Evolutionary conservation across 805 yeast genomes (phyloP).

Genomic region (Ogataea pilisensis): DNA sequence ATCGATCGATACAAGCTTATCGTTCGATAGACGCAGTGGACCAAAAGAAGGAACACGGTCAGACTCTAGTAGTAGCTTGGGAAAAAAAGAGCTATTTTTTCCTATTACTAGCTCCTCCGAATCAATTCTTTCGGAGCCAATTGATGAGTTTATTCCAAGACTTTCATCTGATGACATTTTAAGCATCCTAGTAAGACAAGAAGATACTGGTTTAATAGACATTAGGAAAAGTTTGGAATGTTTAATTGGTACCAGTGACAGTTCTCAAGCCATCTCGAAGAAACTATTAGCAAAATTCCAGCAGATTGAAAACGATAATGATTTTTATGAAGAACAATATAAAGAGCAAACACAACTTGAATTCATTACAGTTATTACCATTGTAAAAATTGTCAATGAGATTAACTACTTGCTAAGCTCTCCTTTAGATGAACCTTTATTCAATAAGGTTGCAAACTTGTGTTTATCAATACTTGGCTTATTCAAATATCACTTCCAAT

Average conservation of each 20-base stretch:
- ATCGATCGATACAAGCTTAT: conserved; percentile 1
- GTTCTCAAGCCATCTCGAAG: no score
- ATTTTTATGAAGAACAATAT: not conserved
- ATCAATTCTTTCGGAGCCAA: not conserved
- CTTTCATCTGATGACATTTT: conserved; percentile 9
- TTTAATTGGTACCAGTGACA: conserved; percentile 6
- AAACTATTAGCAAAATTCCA: conserved; percentile 1
- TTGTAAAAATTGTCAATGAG: conserved; percentile 16
- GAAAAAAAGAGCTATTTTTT: no score
- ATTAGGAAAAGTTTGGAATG: conserved; percentile 6
- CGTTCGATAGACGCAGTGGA: not conserved
- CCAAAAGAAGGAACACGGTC: not conserved
- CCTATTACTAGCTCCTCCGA: not conserved
- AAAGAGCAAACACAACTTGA: conserved; percentile 20
- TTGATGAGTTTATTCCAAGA: not conserved
- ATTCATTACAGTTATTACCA: conserved; percentile 23
- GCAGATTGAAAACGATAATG: conserved; percentile 1
- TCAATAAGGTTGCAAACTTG: conserved; percentile 12
- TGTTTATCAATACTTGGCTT: conserved; percentile 17
- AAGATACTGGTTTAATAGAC: conserved; percentile 5
- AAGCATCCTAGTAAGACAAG: conserved; percentile 4
- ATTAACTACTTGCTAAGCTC: conserved; percentile 9
- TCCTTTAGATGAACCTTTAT: conserved; percentile 9
- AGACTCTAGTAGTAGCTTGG: not conserved
- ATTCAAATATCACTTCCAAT: conserved; percentile 26